phyloP scores from a whole-genome alignment of 192 early-diverging fungal genomes.

The Phycomyces nitens region DNA sequence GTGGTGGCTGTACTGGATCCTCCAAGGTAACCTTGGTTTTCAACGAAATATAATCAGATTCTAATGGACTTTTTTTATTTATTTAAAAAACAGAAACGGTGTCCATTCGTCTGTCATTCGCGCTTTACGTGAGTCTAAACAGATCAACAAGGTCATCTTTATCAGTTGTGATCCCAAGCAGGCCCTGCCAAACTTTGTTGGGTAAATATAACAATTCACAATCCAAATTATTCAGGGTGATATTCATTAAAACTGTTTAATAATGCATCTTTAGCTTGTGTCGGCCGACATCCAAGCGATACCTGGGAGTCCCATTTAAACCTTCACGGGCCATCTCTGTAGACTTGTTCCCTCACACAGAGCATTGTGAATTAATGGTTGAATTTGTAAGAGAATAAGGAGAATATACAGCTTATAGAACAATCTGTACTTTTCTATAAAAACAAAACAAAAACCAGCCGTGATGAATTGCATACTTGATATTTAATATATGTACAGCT shows the following conservation, averaged over 20 bases:
- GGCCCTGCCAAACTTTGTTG: constrained; percentile 61
- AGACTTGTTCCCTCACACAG: constrained; percentile 76
- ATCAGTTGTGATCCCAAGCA: constrained; percentile 64
- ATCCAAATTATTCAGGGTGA: too few relatives aligned
- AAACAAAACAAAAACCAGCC: too few relatives aligned
- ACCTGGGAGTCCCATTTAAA: constrained; percentile 53
- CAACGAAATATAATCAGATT: neutral
- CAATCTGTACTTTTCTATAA: too few relatives aligned
- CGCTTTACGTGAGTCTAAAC: constrained; percentile 53
- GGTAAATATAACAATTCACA: constrained; percentile 36
- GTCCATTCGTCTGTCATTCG: constrained; percentile 57
- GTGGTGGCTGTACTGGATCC: constrained; percentile 78
- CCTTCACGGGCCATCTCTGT: constrained; percentile 55
- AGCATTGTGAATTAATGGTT: constrained; percentile 65
- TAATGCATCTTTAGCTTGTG: constrained; percentile 47
- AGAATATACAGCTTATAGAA: too few relatives aligned
- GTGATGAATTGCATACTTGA: too few relatives aligned
- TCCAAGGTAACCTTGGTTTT: constrained; percentile 41
- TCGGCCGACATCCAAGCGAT: constrained; percentile 61
- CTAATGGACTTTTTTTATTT: neutral
- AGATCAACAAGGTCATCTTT: constrained; percentile 58
- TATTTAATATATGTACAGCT: too few relatives aligned
- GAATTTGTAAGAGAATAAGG: constrained; percentile 49
- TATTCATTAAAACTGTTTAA: too few relatives aligned
- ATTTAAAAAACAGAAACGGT: constrained; percentile 36